Evolutionary conservation across 495 filamentous ascomycete species (phyloP), one percentile per base, ranked within the genome.

Genomic region (Aspergillus steynii): DNA sequence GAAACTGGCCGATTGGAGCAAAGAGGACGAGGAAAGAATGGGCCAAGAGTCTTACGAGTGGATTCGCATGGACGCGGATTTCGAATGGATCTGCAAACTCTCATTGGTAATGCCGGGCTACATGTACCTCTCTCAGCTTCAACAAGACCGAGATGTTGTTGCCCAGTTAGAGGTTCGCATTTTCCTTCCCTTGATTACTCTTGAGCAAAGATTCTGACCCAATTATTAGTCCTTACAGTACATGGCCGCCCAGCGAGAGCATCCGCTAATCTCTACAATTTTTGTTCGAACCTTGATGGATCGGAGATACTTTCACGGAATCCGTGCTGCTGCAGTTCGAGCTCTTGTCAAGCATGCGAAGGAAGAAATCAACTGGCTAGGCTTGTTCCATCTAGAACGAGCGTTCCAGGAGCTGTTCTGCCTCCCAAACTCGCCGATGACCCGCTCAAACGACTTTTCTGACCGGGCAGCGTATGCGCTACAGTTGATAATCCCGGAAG

Each of bases 41-140:
- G 90, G 92, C 46, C 86, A 92, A 56, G 95, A 99, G 69, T 95
- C 90, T 3, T 99, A 97, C 69, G 95, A 99, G 71, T 99, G 95
- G 95, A 95, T 98, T 61, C 87, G 95, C 15, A 90, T 98, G 82
- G 95, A 99, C 74, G 92, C 93, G 25, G 95, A 99, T 73, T 97
- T 97, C 65, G 95, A 99, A 69, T 99, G 95, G 95, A 86, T 97
- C 46, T 93, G 90, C 76, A 88, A 88, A 55, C 81, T 90, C 54
- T 85, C 85, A 47, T 81, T 93, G 53, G 86, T 83, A 32, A 90
- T 96, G 86, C 92, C 91, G 7, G 83, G 88, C 2, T 98, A 97
- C 78, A 99, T 99, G 95, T 97, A 92, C 69, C 82, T 96, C 56
- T 97, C 95, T 1, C 95, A 99, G 70, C 79, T 99, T 49, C 95